Evolutionary conservation across 805 yeast species (phyloP).

Genomic region (Pichia californica): DNA sequence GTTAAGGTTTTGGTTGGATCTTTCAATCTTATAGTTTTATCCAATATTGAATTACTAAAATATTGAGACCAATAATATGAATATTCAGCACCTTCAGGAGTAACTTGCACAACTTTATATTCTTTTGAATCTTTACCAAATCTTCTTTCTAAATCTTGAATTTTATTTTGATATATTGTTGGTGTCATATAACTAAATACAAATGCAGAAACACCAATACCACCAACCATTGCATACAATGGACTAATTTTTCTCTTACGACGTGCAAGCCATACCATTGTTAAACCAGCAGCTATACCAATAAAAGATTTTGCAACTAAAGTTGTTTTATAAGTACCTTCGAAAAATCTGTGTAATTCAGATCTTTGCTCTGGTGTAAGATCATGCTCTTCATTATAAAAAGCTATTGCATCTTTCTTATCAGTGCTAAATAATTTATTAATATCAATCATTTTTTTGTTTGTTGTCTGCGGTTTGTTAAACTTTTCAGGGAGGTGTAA

Average conservation of each 20-base stretch:
- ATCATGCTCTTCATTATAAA: constrained; percentile 41
- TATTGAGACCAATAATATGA: constrained; percentile 39
- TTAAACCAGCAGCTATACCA: constrained; percentile 35
- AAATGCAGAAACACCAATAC: constrained; percentile 33
- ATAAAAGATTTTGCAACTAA: constrained; percentile 32
- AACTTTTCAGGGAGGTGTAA: too few relatives aligned
- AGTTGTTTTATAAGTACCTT: constrained; percentile 30
- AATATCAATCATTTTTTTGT: constrained; percentile 6
- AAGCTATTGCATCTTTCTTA: constrained; percentile 35
- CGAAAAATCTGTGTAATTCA: constrained; percentile 34
- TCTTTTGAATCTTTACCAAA: constrained; percentile 21
- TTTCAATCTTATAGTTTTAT: constrained; percentile 44
- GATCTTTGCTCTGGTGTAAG: constrained; percentile 37
- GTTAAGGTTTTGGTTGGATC: constrained; percentile 38
- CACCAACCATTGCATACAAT: constrained; percentile 34
- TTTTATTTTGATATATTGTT: constrained; percentile 27
- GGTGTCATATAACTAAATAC: constrained; percentile 26
- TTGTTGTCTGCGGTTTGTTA: too few relatives aligned
- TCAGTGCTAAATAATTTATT: constrained; percentile 24
- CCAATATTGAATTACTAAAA: constrained; percentile 41
- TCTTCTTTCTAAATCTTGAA: constrained; percentile 24
- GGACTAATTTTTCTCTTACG: constrained; percentile 34
- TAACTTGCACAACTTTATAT: constrained; percentile 14
- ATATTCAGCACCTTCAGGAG: constrained; percentile 21
- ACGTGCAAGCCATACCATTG: constrained; percentile 35